Conservation (phyloP, 2,329 filamentous ascomycete genomes). For the Fusarium nurragi region DNA sequence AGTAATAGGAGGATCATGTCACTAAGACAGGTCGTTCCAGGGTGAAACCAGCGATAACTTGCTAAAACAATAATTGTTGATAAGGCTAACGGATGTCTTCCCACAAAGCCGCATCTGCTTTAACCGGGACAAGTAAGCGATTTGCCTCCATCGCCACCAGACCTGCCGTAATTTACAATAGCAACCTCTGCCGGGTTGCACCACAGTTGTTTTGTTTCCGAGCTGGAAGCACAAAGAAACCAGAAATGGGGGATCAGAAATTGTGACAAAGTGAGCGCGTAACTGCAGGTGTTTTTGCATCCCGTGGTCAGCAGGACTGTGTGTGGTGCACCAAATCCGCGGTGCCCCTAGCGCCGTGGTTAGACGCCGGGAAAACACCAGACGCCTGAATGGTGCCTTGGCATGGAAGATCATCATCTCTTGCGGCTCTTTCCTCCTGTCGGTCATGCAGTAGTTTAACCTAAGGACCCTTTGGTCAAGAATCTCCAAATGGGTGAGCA, state of each 20-base stretch:
- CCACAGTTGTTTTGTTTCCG: background rate
- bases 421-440: constrained; percentile 24
- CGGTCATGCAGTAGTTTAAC: background rate
- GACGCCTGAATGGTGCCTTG: constrained; percentile 35
- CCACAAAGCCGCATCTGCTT: background rate
- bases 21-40: background rate
- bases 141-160: constrained; percentile 15
- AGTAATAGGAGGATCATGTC: background rate
- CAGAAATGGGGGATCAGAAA: background rate
- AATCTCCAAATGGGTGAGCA: background rate
- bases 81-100: background rate
- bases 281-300: constrained; percentile 1
- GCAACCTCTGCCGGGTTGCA: too few species aligned
- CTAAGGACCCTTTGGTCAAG: background rate
- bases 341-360: constrained; percentile 8
- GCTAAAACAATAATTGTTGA: background rate
- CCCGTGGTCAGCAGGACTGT: constrained; percentile 20
- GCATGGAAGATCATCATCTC: constrained; percentile 25
- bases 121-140: background rate
- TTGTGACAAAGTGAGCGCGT: background rate
- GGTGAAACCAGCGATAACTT: constrained; percentile 3
- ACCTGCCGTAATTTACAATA: too few species aligned
- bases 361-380: constrained; percentile 34
- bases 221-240: background rate
- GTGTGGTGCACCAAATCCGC: constrained; percentile 20